Conservation (phyloP, 192 early-diverging fungal species). For the Coemansia asiatica region DNA sequence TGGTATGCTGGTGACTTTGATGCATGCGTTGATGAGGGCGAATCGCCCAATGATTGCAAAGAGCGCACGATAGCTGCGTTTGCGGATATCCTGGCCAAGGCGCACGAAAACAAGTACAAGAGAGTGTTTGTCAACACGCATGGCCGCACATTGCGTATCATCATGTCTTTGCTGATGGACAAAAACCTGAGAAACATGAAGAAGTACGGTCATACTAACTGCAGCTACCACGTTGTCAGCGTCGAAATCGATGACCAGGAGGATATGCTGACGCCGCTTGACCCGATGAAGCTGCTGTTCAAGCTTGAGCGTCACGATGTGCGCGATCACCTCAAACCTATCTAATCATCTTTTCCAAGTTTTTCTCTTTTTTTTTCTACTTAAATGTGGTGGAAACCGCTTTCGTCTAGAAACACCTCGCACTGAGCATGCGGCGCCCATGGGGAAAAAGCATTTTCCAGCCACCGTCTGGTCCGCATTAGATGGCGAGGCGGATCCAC, state of each 20-base stretch:
- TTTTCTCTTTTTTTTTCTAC: too few species aligned
- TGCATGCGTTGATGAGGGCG: neutral
- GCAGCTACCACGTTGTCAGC: neutral
- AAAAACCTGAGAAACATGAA: neutral
- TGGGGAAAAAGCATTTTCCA: slow-evolving; percentile 40
- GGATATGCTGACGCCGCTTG: neutral
- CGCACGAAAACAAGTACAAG: neutral
- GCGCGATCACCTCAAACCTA: slow-evolving; percentile 1
- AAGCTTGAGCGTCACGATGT: slow-evolving; percentile 12
- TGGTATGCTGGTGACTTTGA: slow-evolving; percentile 1
- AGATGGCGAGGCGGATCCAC: slow-evolving; percentile 13
- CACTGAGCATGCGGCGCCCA: slow-evolving; percentile 40
- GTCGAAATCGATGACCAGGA: neutral
- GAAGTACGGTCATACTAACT: neutral
- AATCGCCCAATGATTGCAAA: neutral
- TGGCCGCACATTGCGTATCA: neutral
- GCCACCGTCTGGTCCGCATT: slow-evolving; percentile 36
- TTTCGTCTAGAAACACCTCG: slow-evolving; percentile 32
- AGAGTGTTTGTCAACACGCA: neutral
- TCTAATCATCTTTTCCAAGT: too few species aligned
- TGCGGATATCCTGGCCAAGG: neutral
- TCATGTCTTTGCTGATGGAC: neutral
- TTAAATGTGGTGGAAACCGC: slow-evolving; percentile 27
- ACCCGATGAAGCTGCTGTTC: slow-evolving; percentile 19
- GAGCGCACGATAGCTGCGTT: neutral